These are phyloP conservation scores for Pseudozyma hubeiensis DNA, from an alignment of 1,284 basidiomycete species.

Conservation along the genomic window DNA sequence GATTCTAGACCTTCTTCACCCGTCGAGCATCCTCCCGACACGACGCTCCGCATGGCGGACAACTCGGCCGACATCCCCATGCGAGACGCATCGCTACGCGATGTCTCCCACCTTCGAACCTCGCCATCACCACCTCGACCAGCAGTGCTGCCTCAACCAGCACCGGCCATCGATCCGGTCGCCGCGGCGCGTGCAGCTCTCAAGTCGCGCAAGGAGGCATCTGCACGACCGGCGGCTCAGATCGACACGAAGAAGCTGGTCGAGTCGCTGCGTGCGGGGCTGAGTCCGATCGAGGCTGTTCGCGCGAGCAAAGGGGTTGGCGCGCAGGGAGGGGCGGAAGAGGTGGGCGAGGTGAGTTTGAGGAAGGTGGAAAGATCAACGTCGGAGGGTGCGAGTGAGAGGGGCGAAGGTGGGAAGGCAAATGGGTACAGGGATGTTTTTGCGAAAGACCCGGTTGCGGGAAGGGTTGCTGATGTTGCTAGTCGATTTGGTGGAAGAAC, in stretches of 20 bases:
- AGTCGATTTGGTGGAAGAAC: conserved; percentile 47
- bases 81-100: conserved; percentile 14
- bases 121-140: not conserved
- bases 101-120: not conserved
- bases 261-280: conserved; percentile 36
- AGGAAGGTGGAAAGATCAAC: not conserved
- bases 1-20: not conserved
- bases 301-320: conserved; percentile 28
- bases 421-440: conserved; percentile 47
- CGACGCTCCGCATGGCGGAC: not conserved
- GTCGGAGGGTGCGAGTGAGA: not conserved
- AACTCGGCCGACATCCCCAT: conserved; percentile 3
- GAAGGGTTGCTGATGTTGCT: conserved; percentile 56
- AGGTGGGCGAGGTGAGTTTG: not conserved
- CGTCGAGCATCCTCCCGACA: not conserved
- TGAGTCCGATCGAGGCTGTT: conserved; percentile 38
- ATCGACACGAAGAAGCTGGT: conserved; percentile 50
- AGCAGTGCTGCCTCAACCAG: not conserved
- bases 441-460: conserved; percentile 53
- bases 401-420: not conserved
- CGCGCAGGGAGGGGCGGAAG: too few species aligned
- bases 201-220: conserved; percentile 18
- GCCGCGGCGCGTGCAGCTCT: conserved; percentile 36
- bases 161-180: conserved; percentile 21
- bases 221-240: conserved; percentile 9